Base-by-base conservation (phyloP, 495 filamentous ascomycete species). In the Neurospora hispaniola region DNA sequence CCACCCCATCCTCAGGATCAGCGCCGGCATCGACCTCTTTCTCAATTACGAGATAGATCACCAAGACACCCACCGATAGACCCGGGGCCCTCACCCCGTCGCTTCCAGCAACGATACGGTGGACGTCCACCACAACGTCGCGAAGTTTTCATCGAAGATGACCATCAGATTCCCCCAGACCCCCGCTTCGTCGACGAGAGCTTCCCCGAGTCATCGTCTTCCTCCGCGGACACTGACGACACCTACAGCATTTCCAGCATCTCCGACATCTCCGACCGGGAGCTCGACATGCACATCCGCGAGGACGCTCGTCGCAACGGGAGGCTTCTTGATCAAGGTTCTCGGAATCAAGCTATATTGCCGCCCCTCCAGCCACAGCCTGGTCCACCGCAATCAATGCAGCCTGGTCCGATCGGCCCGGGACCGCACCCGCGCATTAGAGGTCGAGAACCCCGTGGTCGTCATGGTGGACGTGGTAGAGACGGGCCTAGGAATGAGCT, bases 241-340 rank as follows among this genome's bases (percentile, higher is more conserved):
- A 74, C 80, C 46, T 77, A 69, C 70, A 79, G 78, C 70, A 38
- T 82, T 68, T 82, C 80, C 31, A 81, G 77, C 16, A 41, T 79
- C 5, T 85, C 83, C 1, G 80, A 81, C 7, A 73, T 81, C 39
- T 82, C 81, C 16, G 81, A 83, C 1, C 70, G 68, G 16, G 79
- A 78, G 23, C 75, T 82, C 4, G 82, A 86, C 68, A 77, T 78
- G 68, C 69, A 69, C n/a, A 69, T 78, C 12, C 54, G 54, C 14
- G 54, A 66, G 6, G 54, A 66, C 31, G 54, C 54, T 35, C 54
- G 54, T 35, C 54, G 54, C 14, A 66, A 35, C 27, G 54, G 54
- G 23, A 71, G 78, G 40, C 43, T 6, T 27, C 11, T 6, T 2
- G 77, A 54, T 42, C 39, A 70, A 11, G 48, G 43, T 1, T 31